Conservation (phyloP, 805 yeast species). For the Scheffersomyces lignosus region DNA sequence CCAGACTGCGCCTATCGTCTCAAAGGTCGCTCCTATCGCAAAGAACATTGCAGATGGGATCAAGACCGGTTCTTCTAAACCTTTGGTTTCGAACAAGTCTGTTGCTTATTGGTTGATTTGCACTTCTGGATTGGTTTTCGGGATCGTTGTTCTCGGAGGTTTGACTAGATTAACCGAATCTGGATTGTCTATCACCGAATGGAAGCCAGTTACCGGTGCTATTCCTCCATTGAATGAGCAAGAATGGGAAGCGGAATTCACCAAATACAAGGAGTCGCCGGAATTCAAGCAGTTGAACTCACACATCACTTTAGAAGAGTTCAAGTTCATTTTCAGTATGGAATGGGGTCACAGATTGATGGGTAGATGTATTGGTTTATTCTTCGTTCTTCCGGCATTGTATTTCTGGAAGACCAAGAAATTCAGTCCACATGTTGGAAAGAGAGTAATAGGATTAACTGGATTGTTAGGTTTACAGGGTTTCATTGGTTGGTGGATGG, state of each 20-base stretch:
- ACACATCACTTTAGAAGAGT: constrained; percentile 85
- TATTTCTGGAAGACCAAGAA: constrained; percentile 71
- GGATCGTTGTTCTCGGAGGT: constrained; percentile 96
- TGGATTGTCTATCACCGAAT: constrained; percentile 93
- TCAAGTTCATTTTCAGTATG: constrained; percentile 92
- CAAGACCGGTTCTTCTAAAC: too few species aligned
- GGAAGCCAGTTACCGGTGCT: constrained; percentile 97
- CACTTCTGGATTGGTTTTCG: constrained; percentile 86
- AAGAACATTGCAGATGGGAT: too few species aligned
- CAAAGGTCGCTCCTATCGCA: too few species aligned
- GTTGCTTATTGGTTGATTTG: constrained; percentile 91
- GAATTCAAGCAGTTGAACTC: constrained; percentile 89
- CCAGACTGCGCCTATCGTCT: too few species aligned
- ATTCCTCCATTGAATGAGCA: constrained; percentile 79
- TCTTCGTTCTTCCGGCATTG: constrained; percentile 80
- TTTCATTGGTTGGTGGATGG: constrained; percentile 99
- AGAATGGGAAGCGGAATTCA: constrained; percentile 87
- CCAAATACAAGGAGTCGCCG: constrained; percentile 79
- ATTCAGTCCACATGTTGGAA: constrained; percentile 66
- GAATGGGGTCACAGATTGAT: constrained; percentile 96
- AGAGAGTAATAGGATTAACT: constrained; percentile 69
- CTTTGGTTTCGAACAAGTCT: constrained; percentile 23
- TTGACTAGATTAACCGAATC: constrained; percentile 93
- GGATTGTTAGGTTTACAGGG: constrained; percentile 89
- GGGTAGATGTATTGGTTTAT: constrained; percentile 87